Evolutionary conservation across 495 filamentous ascomycete species (phyloP), one percentile per base, ranked within the genome.

Genomic region (Amphirosellinia nigrospora): DNA sequence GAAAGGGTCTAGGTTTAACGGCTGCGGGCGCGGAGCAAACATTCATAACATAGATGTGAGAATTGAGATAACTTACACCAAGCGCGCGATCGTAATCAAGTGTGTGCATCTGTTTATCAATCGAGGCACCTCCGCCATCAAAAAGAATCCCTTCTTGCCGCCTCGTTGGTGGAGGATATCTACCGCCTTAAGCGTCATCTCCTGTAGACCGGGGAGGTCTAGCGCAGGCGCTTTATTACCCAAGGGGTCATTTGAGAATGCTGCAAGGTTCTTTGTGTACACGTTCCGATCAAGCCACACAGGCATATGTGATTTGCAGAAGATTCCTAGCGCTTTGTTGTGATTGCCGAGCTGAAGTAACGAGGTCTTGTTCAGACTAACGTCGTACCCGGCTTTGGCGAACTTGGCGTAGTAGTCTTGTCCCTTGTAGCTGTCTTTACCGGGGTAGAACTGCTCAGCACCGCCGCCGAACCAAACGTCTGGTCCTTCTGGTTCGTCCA

Each of bases 141-240:
- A 81, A 83, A 93, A 92, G 83, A 88, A 93, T 7, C 91, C 91
- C 41, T 91, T 84, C 53, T 88, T 82, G n/a, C 81, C 81, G 64
- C 86, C 84, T 21, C 91, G 90, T 16, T 80, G 78, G 72, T 89
- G 77, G 34, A 93, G 83, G 30, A 93, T 87, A 60, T 93, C 91
- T 63, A 93, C 85, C 0, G 91, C 90, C 79, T 93, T 93, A 46
- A 92, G 81, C 0, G 91, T 93, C 91, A 93, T 93, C n/a, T 93
- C 89, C 76, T 91, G 92, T 21, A 92, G 85, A 4, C 91, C 91
- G 3, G 91, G 91, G 9, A 91, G 84, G 69, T 93, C 90, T 8
- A 83, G 82, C 3, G 91, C 90, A 36, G 88, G 76, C 16, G 78
- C 83, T 1, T 81, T 80, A 21, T 80, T 84, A 26, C 91, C 90